Percentiles rank a stretch among this genome's conserved stretches.
These are phyloP conservation scores for Hysterangium stoloniferum DNA, from an alignment of 768 basidiomycete species.

Conservation along the genomic window DNA sequence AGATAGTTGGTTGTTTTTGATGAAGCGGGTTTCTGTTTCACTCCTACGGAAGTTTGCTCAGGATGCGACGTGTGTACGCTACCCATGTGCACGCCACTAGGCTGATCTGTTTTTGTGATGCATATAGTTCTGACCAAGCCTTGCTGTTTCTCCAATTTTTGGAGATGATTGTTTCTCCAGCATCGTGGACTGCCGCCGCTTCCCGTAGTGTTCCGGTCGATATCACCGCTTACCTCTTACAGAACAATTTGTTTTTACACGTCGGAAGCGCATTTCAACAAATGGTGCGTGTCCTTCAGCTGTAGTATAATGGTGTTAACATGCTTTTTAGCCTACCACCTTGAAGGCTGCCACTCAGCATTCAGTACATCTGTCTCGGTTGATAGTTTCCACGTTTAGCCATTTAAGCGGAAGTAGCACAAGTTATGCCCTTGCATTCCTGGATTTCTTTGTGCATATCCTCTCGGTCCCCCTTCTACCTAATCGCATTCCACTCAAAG, in stretches of 20 bases:
- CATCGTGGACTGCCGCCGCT: background rate
- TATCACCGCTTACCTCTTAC: conserved; percentile 40
- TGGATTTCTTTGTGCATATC: conserved; percentile 42
- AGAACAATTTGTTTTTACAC: conserved; percentile 38
- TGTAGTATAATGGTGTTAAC: background rate
- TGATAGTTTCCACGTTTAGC: conserved; percentile 22
- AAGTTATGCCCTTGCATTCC: conserved; percentile 28
- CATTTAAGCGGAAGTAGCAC: background rate
- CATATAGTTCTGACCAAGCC: conserved; percentile 40
- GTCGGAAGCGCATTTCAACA: conserved; percentile 33
- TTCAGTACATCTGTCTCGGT: background rate
- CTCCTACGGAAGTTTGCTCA: conserved; percentile 46
- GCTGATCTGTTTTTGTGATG: background rate
- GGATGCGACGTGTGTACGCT: conserved; percentile 34
- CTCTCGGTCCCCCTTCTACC: conserved; percentile 73
- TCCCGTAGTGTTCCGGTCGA: conserved; percentile 2
- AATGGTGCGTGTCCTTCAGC: conserved; percentile 38
- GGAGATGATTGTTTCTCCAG: conserved; percentile 34
- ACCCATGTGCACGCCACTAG: background rate
- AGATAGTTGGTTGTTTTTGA: conserved; percentile 54
- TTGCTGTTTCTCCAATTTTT: conserved; percentile 44
- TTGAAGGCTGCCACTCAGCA: background rate
- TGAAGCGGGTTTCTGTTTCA: conserved; percentile 40
- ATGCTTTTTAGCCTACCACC: background rate
- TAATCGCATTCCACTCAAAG: conserved; percentile 55